A percentile compares a stretch with the other conserved stretches of the same genome.
These are phyloP conservation scores for Baudoinia panamericana DNA, from an alignment of 495 filamentous ascomycete genomes.

Conservation along the genomic window DNA sequence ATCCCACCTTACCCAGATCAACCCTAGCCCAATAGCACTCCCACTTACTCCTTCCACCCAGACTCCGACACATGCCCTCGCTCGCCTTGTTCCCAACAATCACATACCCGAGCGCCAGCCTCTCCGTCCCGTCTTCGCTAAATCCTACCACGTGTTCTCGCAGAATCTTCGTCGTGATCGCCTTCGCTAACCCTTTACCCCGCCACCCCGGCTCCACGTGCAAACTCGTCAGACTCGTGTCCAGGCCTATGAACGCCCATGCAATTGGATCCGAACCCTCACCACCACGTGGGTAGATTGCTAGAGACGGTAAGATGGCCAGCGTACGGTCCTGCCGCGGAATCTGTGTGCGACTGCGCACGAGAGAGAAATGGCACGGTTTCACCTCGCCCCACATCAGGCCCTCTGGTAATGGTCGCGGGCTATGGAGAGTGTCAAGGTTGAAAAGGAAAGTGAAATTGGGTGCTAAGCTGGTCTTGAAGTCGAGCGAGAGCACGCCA, in stretches of 20 bases:
- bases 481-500: constrained; percentile 1
- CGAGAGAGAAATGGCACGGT: constrained; percentile 8
- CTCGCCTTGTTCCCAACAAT: constrained; percentile 26
- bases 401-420: constrained; percentile 5
- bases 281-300: constrained; percentile 8
- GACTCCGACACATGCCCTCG: constrained; percentile 23
- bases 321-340: constrained; percentile 19
- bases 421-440: neutral
- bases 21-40: constrained; percentile 28
- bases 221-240: constrained; percentile 25
- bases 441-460: constrained; percentile 16
- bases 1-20: constrained; percentile 15
- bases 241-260: constrained; percentile 30
- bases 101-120: constrained; percentile 29
- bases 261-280: constrained; percentile 15
- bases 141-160: constrained; percentile 16
- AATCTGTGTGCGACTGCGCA: constrained; percentile 16
- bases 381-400: constrained; percentile 13
- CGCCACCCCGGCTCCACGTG: constrained; percentile 25
- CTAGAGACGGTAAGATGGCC: constrained; percentile 13
- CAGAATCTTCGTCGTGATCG: constrained; percentile 25
- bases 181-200: constrained; percentile 27
- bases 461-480: constrained; percentile 6
- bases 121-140: constrained; percentile 9
- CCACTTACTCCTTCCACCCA: constrained; percentile 26